Evolutionary conservation across 2,329 filamentous ascomycete species (phyloP), one percentile per base, ranked within the genome.

Genomic region (Trichoderma sp.): DNA sequence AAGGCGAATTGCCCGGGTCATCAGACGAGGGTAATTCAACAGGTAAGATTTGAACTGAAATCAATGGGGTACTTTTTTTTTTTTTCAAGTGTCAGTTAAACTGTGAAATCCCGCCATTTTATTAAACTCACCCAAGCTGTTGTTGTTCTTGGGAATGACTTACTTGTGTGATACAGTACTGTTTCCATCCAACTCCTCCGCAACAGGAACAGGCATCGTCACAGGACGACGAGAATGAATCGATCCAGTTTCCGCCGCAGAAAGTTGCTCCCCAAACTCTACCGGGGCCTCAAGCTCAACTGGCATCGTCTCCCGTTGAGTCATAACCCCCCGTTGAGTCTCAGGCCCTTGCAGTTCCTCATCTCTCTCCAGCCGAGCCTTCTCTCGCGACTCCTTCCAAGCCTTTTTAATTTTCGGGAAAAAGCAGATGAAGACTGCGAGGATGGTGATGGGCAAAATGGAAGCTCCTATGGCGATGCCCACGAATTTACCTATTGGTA

Each of bases 401-500:
- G n/a, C n/a, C n/a, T n/a, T n/a, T n/a, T n/a, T n/a, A n/a, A n/a
- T n/a, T n/a, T n/a, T n/a, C n/a, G n/a, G n/a, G n/a, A n/a, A 22
- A 42, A 34, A 5, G 7, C 5, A 7, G 13, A 80, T 82, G 1
- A 83, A 70, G 19, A 81, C 69, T 4, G 86, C 63, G 2, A 83
- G 77, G 2, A 81, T 84, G 0, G 83, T 78, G 1, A 75, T 76
- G 15, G 17, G 1, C 1, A 39, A 2, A 17, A 17, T 15, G 13
- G 4, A 5, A 35, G 10, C 34, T 27, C 87, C 86, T 39, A 90
- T 79, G 1, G 80, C 81, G 34, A 90, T 88, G 5, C 87, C 88
- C 1, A 85, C 87, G 32, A 90, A 89, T 2, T 83, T 19, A 2
- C 17, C 59, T 27, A 25, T n/a, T 22, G 27, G 17, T 4, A 35